A percentile compares a stretch with the other conserved stretches of the same genome.
Evolutionary conservation across 2,329 filamentous ascomycete genomes (phyloP).

Genomic region (Ophiognomonia clavigignenti-juglandacearum): DNA sequence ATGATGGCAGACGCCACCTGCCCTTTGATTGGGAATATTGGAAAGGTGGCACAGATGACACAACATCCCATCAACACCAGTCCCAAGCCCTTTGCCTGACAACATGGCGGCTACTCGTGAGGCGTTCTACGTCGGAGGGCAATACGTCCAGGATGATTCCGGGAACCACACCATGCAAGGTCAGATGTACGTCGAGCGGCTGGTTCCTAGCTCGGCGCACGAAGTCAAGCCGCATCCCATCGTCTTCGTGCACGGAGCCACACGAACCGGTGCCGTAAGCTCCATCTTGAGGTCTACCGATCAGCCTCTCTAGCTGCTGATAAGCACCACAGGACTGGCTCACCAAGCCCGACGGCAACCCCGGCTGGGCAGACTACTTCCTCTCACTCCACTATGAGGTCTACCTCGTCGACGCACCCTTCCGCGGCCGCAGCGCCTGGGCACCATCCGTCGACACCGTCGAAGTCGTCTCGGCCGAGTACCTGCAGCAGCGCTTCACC

Average conservation of each 20-base stretch:
- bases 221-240: slow-evolving; percentile 1
- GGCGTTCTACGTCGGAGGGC: not conserved
- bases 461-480: not conserved
- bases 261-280: slow-evolving; percentile 4
- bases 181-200: slow-evolving; percentile 13
- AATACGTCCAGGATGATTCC: not conserved
- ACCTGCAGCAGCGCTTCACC: not conserved
- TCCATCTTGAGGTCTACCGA: not conserved
- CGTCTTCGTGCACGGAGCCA: slow-evolving; percentile 6
- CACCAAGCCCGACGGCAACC: slow-evolving; percentile 40
- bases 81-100: too few species aligned
- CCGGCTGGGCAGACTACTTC: slow-evolving; percentile 43
- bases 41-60: too few species aligned
- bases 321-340: slow-evolving; percentile 30
- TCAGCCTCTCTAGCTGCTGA: not conserved
- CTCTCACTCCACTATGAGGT: slow-evolving; percentile 35
- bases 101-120: not conserved
- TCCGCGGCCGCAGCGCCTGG: slow-evolving; percentile 29
- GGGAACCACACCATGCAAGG: not conserved
- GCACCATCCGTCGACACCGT: not conserved
- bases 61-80: too few species aligned
- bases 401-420: slow-evolving; percentile 38
- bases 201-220: not conserved
- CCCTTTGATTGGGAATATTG: too few species aligned
- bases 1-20: too few species aligned